These are phyloP conservation scores for Hanseniaspora jakobsenii DNA, from an alignment of 805 yeast species.

Conservation along the genomic window DNA sequence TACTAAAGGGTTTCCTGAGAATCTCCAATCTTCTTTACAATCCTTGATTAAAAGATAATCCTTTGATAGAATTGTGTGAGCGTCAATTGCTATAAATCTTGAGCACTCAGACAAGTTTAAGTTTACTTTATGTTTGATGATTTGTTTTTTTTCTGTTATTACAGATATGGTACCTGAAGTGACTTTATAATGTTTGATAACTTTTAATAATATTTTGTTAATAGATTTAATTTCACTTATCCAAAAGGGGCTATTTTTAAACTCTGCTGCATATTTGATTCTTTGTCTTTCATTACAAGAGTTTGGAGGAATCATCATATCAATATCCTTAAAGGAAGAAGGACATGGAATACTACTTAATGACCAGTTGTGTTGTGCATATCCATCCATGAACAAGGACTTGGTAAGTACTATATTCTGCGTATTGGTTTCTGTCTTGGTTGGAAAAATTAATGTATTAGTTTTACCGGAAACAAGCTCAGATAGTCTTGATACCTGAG, in stretches of 20 bases:
- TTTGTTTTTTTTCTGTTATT: constrained; percentile 37
- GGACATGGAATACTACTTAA: constrained; percentile 47
- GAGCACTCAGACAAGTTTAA: constrained; percentile 41
- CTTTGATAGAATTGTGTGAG: constrained; percentile 52
- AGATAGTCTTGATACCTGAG: too few species aligned
- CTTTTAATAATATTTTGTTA: constrained; percentile 29
- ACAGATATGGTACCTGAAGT: constrained; percentile 49
- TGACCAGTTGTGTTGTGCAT: constrained; percentile 46
- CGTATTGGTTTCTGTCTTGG: neutral
- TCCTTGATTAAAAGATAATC: constrained; percentile 45
- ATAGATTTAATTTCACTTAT: constrained; percentile 29
- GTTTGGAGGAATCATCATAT: constrained; percentile 50
- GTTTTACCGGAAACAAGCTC: too few species aligned
- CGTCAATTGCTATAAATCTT: constrained; percentile 49
- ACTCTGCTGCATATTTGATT: constrained; percentile 33
- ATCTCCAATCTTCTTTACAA: constrained; percentile 62
- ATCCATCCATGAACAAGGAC: constrained; percentile 45
- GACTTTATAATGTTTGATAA: constrained; percentile 35
- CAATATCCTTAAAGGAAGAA: constrained; percentile 35
- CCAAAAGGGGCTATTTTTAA: constrained; percentile 40
- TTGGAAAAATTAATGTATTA: neutral
- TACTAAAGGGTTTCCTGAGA: constrained; percentile 49
- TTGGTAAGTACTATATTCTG: constrained; percentile 33
- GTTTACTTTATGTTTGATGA: constrained; percentile 39
- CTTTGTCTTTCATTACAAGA: constrained; percentile 40